These are phyloP conservation scores for Escovopsis sp. DNA, from an alignment of 2,329 filamentous ascomycete genomes.

Conservation along the genomic window DNA sequence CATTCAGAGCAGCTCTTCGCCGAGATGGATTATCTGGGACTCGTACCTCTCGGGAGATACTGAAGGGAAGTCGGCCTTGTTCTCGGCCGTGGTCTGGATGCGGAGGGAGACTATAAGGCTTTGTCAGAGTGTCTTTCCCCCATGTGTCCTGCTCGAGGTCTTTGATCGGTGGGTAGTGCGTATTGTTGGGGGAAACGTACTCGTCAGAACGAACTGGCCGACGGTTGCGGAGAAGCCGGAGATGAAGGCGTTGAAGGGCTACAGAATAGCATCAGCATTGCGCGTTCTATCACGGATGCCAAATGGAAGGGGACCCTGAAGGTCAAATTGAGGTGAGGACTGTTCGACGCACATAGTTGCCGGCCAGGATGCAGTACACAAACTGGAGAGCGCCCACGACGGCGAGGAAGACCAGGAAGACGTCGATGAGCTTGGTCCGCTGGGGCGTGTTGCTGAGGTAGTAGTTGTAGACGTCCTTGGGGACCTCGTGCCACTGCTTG, in stretches of 20 bases:
- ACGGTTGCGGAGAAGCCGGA: slow-evolving; percentile 90
- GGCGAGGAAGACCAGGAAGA: slow-evolving; percentile 78
- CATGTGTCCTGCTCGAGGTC: no score
- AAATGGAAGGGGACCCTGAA: no score
- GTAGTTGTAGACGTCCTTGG: slow-evolving; percentile 56
- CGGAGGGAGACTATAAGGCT: slow-evolving; percentile 48
- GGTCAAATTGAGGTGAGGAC: no score
- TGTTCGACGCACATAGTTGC: slow-evolving; percentile 68
- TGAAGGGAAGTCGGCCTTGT: slow-evolving; percentile 61
- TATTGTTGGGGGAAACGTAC: slow-evolving; percentile 32
- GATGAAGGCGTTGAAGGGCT: slow-evolving; percentile 99
- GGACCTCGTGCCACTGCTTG: slow-evolving; percentile 42
- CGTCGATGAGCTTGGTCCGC: slow-evolving; percentile 81
- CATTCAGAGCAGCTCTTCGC: not conserved
- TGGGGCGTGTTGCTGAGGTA: slow-evolving; percentile 75
- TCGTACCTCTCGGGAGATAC: slow-evolving; percentile 68
- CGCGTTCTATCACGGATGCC: no score
- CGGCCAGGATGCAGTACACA: slow-evolving; percentile 76
- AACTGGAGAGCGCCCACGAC: slow-evolving; percentile 84
- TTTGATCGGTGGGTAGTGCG: no score
- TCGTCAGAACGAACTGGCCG: slow-evolving; percentile 93
- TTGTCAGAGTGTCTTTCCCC: not conserved
- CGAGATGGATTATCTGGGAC: no score
- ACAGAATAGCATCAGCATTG: not conserved
- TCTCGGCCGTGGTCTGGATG: slow-evolving; percentile 79